phyloP scores from a whole-genome alignment of 2,329 filamentous ascomycete genomes.

The Fusarium tupiense region DNA sequence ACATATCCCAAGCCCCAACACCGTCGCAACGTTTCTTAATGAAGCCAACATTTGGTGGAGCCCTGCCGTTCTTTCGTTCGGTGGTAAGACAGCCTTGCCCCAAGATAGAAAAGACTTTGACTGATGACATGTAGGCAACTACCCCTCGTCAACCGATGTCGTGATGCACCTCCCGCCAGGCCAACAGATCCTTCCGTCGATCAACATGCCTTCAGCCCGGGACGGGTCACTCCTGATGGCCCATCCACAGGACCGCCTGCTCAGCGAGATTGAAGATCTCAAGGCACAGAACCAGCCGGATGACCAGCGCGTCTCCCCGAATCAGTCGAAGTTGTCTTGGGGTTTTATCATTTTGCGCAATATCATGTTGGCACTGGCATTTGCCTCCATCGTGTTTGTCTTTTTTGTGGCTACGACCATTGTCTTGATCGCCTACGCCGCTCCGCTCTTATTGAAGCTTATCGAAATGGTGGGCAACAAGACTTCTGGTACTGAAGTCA shows the following conservation, averaged over 20 bases:
- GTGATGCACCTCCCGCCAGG: background rate
- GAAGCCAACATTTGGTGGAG: background rate
- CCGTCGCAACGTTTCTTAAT: background rate
- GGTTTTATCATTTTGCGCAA: background rate
- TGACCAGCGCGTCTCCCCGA: background rate
- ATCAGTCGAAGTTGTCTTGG: background rate
- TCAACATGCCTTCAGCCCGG: background rate
- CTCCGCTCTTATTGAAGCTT: background rate
- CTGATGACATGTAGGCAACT: background rate
- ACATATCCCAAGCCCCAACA: background rate
- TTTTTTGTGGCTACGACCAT: background rate
- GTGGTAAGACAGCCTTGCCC: background rate
- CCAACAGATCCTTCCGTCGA: background rate
- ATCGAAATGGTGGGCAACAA: background rate
- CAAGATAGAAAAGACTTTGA: background rate
- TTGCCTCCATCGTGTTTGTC: background rate
- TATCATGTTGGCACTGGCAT: background rate
- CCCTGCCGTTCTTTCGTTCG: background rate
- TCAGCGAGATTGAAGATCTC: background rate
- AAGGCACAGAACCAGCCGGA: background rate
- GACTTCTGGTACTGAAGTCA: background rate
- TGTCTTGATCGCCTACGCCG: background rate
- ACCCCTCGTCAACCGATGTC: background rate
- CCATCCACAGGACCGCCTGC: background rate
- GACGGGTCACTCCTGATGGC: background rate